Conservation (phyloP, 805 yeast genomes). For the Saccharomycopsis synnaedendra region DNA sequence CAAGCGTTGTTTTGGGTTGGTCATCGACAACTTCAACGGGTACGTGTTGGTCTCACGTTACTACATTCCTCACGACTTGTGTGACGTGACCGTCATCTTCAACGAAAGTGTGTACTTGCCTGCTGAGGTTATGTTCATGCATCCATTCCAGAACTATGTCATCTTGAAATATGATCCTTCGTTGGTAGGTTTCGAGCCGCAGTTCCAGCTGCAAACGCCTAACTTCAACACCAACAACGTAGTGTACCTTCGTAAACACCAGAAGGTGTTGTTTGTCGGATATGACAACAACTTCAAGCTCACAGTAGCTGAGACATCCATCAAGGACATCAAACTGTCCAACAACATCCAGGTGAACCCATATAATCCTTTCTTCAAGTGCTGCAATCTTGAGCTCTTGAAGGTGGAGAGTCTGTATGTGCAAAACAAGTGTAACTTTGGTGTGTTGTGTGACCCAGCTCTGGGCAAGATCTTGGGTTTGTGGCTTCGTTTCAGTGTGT, state of each 20-base stretch:
- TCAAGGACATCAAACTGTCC: slow-evolving; percentile 15
- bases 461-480: slow-evolving; percentile 15
- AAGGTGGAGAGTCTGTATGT: slow-evolving; percentile 16
- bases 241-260: slow-evolving; percentile 14
- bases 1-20: slow-evolving; percentile 16
- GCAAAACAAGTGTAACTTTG: slow-evolving; percentile 17
- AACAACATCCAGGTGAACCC: slow-evolving; percentile 17
- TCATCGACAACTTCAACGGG: slow-evolving; percentile 16
- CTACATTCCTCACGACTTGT: slow-evolving; percentile 17
- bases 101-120: slow-evolving; percentile 16
- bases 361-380: slow-evolving; percentile 15
- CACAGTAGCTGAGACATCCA: slow-evolving; percentile 17
- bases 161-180: slow-evolving; percentile 17
- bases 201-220: slow-evolving; percentile 16
- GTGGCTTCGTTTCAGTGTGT: slow-evolving; percentile 17
- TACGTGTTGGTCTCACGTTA: slow-evolving; percentile 16
- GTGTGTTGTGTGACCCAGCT: slow-evolving; percentile 16
- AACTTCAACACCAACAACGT: slow-evolving; percentile 16
- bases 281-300: slow-evolving; percentile 16
- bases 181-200: slow-evolving; percentile 15
- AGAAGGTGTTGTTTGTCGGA: slow-evolving; percentile 17
- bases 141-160: slow-evolving; percentile 17
- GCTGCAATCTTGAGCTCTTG: slow-evolving; percentile 16
- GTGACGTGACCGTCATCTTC: slow-evolving; percentile 17
- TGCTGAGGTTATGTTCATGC: slow-evolving; percentile 17